Conservation (phyloP, 805 yeast species). For the Saturnispora diversa region DNA sequence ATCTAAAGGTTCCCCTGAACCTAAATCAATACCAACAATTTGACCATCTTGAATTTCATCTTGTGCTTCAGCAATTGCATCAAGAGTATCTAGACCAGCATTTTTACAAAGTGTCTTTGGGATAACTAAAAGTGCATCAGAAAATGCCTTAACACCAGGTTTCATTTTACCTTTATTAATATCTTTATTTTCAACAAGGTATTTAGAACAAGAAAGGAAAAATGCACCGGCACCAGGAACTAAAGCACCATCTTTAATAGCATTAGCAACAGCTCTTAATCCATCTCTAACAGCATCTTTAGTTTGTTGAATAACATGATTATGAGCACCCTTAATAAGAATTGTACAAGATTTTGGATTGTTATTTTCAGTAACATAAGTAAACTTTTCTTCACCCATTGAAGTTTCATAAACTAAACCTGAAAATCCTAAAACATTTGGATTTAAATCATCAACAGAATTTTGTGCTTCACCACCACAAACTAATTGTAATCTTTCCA, state of each 20-base stretch:
- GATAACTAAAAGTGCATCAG: slow-evolving; percentile 81
- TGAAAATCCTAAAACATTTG: slow-evolving; percentile 74
- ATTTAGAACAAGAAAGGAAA: slow-evolving; percentile 72
- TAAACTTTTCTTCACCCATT: slow-evolving; percentile 90
- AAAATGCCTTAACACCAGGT: slow-evolving; percentile 87
- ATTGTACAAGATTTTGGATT: slow-evolving; percentile 90
- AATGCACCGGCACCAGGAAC: slow-evolving; percentile 98
- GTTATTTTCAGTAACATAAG: slow-evolving; percentile 83
- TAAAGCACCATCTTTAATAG: slow-evolving; percentile 72
- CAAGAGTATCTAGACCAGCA: slow-evolving; percentile 90
- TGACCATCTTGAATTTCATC: slow-evolving; percentile 79
- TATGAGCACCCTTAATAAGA: slow-evolving; percentile 87
- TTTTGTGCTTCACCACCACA: slow-evolving; percentile 98
- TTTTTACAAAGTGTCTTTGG: slow-evolving; percentile 91
- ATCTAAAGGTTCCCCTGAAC: slow-evolving; percentile 91
- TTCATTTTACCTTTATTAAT: slow-evolving; percentile 72
- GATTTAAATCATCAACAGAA: slow-evolving; percentile 85
- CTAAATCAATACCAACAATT: slow-evolving; percentile 83
- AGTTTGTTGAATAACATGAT: slow-evolving; percentile 81
- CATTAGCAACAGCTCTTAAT: slow-evolving; percentile 87
- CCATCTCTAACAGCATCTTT: slow-evolving; percentile 98
- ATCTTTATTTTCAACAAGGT: slow-evolving; percentile 48
- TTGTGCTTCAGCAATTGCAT: slow-evolving; percentile 79
- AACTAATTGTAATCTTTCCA: slow-evolving; percentile 95
- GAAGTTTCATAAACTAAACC: slow-evolving; percentile 89